Percentiles rank a stretch among this genome's conserved stretches.
phyloP scores from a whole-genome alignment of 805 yeast genomes.

The Yarrowia osloensis region DNA sequence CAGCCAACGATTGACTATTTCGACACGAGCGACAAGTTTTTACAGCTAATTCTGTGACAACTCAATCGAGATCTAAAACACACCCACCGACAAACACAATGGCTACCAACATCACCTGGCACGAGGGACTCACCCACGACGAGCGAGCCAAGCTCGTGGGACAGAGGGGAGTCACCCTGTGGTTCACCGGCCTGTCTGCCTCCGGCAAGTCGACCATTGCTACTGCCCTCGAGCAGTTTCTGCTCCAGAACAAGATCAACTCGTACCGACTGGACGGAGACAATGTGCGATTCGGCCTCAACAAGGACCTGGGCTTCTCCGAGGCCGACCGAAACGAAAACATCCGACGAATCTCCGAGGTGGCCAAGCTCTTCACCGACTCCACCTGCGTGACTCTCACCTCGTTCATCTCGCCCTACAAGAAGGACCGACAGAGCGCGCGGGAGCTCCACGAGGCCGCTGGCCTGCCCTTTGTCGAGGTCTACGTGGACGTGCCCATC shows the following conservation, averaged over 20 bases:
- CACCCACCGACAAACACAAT: constrained; percentile 45
- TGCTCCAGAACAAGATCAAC: constrained; percentile 66
- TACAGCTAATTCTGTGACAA: background rate
- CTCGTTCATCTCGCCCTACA: constrained; percentile 91
- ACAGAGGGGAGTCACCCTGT: constrained; percentile 86
- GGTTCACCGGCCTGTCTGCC: constrained; percentile 96
- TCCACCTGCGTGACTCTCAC: constrained; percentile 86
- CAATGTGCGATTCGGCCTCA: constrained; percentile 89
- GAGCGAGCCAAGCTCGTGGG: constrained; percentile 73
- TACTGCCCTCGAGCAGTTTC: constrained; percentile 83
- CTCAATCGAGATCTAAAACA: constrained; percentile 14
- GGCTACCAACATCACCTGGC: constrained; percentile 98
- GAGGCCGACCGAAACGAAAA: constrained; percentile 93
- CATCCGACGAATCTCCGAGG: constrained; percentile 93
- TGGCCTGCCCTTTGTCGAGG: constrained; percentile 82
- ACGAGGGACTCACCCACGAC: constrained; percentile 77
- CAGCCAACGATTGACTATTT: background rate
- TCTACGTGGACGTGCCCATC: constrained; percentile 88
- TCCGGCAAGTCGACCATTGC: constrained; percentile 95
- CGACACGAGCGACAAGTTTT: background rate
- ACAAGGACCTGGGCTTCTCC: constrained; percentile 91
- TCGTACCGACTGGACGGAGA: constrained; percentile 92
- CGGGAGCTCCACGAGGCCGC: constrained; percentile 78
- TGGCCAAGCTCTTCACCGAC: constrained; percentile 90
- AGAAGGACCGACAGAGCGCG: constrained; percentile 78